phyloP scores from a whole-genome alignment of 2,329 filamentous ascomycete species.

The Diatrype stigma region DNA sequence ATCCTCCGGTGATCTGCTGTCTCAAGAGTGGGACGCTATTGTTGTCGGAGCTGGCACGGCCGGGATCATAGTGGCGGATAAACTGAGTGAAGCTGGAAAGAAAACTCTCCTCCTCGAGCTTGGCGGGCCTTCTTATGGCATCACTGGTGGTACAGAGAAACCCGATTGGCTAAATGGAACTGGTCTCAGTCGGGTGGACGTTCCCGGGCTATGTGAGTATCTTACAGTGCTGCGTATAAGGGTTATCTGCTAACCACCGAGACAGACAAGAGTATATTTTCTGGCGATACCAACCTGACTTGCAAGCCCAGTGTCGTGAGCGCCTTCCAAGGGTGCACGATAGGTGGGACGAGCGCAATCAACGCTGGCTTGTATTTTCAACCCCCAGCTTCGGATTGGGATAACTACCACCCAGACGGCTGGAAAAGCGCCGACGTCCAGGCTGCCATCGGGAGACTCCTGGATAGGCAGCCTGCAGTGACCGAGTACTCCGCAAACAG shows the following conservation, averaged over 20 bases:
- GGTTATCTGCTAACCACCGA: not conserved
- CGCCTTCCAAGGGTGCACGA: conserved; percentile 44
- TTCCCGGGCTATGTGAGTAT: conserved; percentile 44
- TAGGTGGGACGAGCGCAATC: conserved; percentile 49
- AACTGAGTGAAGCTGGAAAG: conserved; percentile 47
- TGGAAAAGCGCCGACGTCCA: conserved; percentile 49
- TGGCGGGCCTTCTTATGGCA: conserved; percentile 45
- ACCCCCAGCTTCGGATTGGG: conserved; percentile 49
- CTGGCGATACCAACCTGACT: conserved; percentile 32
- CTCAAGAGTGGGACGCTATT: conserved; percentile 31
- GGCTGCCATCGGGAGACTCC: conserved; percentile 40
- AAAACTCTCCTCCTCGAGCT: conserved; percentile 49
- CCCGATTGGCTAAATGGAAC: conserved; percentile 46
- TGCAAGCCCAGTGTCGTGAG: conserved; percentile 36
- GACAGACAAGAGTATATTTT: conserved; percentile 45
- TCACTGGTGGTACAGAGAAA: conserved; percentile 42
- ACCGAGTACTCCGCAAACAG: conserved; percentile 40
- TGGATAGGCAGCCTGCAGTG: conserved; percentile 38
- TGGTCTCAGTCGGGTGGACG: conserved; percentile 46
- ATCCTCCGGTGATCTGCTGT: conserved; percentile 18
- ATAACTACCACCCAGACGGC: conserved; percentile 42
- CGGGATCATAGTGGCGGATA: conserved; percentile 48
- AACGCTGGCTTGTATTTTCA: conserved; percentile 52
- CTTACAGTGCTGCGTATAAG: not conserved
- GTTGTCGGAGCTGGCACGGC: conserved; percentile 48